Conservation (phyloP, 2,329 filamentous ascomycete species). For the Colletotrichum sp. region DNA sequence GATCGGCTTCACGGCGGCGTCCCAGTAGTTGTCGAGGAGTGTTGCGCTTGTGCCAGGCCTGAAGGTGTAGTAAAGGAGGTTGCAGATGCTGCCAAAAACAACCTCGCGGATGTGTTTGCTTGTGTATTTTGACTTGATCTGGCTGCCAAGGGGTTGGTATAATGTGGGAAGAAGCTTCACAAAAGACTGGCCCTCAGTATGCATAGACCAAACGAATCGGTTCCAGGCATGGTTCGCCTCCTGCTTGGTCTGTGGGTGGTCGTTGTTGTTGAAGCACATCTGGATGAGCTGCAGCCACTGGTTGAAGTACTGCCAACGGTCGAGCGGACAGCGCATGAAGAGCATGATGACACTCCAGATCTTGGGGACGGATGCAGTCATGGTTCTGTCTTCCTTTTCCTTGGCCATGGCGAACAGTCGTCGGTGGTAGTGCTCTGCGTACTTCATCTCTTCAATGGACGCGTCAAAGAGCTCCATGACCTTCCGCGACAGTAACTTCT, state of each 20-base stretch:
- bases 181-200: conserved; percentile 65
- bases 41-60: conserved; percentile 69
- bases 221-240: conserved; percentile 89
- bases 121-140: conserved; percentile 68
- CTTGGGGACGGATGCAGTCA: conserved; percentile 70
- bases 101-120: conserved; percentile 62
- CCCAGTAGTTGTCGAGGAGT: conserved; percentile 82
- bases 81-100: conserved; percentile 75
- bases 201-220: conserved; percentile 77
- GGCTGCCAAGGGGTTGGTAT: conserved; percentile 70
- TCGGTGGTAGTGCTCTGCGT: conserved; percentile 72
- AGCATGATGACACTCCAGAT: conserved; percentile 88
- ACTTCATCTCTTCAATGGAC: conserved; percentile 63
- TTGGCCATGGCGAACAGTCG: conserved; percentile 73
- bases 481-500: conserved; percentile 69
- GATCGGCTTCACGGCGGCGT: conserved; percentile 69
- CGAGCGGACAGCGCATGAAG: conserved; percentile 71
- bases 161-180: conserved; percentile 59
- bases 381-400: conserved; percentile 61
- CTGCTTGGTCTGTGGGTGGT: conserved; percentile 66
- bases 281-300: conserved; percentile 83
- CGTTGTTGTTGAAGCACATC: conserved; percentile 81
- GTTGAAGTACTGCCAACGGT: conserved; percentile 75
- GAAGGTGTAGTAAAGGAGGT: conserved; percentile 82
- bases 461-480: conserved; percentile 69